Evolutionary conservation across 164 flowering plant species (phyloP).

Genomic region (Magnolia changhungtana): DNA sequence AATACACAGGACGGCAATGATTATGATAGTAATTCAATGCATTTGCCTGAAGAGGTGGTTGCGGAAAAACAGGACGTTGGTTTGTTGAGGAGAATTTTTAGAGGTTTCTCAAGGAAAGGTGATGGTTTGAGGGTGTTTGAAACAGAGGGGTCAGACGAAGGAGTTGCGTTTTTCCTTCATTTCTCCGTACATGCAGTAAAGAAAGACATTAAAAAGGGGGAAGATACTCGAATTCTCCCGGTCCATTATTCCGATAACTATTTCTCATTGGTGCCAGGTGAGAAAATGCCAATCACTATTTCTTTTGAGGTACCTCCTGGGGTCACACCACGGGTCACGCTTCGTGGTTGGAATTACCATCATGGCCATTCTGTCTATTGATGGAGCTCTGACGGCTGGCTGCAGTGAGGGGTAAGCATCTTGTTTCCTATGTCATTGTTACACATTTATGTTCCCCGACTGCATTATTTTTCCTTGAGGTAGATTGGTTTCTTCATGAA

Average conservation of each 20-base stretch:
- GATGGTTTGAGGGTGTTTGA: conserved; percentile 35
- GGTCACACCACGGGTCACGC: conserved; percentile 62
- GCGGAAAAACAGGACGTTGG: conserved; percentile 25
- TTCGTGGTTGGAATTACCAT: conserved; percentile 80
- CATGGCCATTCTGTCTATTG: conserved; percentile 35
- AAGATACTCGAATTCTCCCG: conserved; percentile 90
- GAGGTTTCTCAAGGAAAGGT: conserved; percentile 27
- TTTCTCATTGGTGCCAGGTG: conserved; percentile 93
- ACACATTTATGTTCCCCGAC: not conserved
- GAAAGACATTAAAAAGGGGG: conserved; percentile 44
- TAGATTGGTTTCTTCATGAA: no score
- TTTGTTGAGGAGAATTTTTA: conserved; percentile 42
- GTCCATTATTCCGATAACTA: conserved; percentile 96
- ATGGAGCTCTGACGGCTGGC: conserved; percentile 10
- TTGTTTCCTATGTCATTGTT: not conserved
- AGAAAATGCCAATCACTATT: conserved; percentile 46
- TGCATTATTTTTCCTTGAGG: no score
- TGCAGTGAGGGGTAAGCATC: not conserved
- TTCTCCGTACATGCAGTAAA: conserved; percentile 70
- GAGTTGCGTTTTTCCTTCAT: conserved; percentile 92
- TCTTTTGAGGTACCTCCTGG: conserved; percentile 76
- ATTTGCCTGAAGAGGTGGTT: conserved; percentile 1
- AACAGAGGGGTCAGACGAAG: conserved; percentile 53
- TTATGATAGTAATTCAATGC: conserved; percentile 27
- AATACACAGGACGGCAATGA: conserved; percentile 18